A percentile compares a stretch with the other conserved stretches of the same genome.
phyloP scores from a whole-genome alignment of 495 filamentous ascomycete genomes.

The Lepraria neglecta region DNA sequence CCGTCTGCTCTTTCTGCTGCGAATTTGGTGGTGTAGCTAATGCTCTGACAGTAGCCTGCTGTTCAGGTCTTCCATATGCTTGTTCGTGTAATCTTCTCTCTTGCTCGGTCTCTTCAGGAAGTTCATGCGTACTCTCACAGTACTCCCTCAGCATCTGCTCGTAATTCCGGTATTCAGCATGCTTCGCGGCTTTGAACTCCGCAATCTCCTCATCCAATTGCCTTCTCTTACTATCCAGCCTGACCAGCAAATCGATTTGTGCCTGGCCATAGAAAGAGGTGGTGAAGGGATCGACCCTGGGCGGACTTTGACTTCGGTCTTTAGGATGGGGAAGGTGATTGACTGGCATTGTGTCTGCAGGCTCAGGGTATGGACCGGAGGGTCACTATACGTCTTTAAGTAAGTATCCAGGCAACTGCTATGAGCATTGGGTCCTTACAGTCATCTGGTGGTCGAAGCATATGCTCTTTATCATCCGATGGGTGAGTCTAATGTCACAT shows the following conservation, averaged over 20 bases:
- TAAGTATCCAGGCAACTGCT: background rate
- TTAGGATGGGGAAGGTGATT: too few species aligned
- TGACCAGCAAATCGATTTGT: background rate
- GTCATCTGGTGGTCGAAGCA: background rate
- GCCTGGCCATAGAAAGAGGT: background rate
- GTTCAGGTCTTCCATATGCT: conserved; percentile 1
- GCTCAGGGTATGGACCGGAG: too few species aligned
- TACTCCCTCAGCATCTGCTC: conserved; percentile 24
- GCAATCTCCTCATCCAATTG: conserved; percentile 31
- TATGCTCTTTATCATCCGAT: background rate
- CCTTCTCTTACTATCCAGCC: conserved; percentile 27
- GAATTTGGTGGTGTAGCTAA: background rate
- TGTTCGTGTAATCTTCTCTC: background rate
- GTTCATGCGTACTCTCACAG: background rate
- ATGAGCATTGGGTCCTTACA: background rate
- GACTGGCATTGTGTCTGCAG: too few species aligned
- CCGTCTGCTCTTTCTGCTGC: conserved; percentile 4
- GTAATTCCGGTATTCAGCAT: conserved; percentile 26
- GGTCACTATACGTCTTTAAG: too few species aligned
- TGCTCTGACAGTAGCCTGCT: background rate
- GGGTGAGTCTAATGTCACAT: background rate
- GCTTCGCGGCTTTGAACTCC: conserved; percentile 29
- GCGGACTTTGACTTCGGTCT: too few species aligned
- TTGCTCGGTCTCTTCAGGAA: background rate
- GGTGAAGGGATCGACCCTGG: too few species aligned